Base-by-base conservation (phyloP, 345 rosid genomes). In the Salix caprea region DNA sequence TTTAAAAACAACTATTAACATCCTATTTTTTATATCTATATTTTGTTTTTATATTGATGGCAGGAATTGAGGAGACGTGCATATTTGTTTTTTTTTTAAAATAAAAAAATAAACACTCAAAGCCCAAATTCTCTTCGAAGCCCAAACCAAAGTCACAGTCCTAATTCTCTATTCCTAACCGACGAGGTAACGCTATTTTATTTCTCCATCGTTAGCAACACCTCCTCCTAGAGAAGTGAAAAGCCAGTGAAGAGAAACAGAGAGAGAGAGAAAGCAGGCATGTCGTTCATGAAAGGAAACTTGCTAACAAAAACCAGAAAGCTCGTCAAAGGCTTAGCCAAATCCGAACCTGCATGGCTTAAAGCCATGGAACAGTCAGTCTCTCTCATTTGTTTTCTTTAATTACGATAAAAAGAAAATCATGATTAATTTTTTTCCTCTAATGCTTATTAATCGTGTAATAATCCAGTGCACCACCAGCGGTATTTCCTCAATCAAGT, bases 231-330 rank as follows among this genome's bases (percentile, higher is more conserved):
- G 2, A 32, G 9, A 11, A 21, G 23, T 4, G 48, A 67, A 37
- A 19, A 34, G 37, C 3, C 12, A 37, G 9, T 18, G 37, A 21
- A 30, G 40, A 3, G 40, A 21, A 67, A 39, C 46, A 37, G 26
- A 66, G 69, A 4, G 30, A 15, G 10, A 32, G 70, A 36, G 62
- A 54, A 9, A 60, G 60, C 66, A 23, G 70, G 32, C 66, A 81
- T 91, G 98, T 91, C 94, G 81, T 92, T 88, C 87, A 87, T 82
- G 97, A 92, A 84, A 85, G 99, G 99, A 77, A 90, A 95, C 85
- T 73, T 95, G 74, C 89, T 95, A 3, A 72, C 91, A 12, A 90
- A 82, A 82, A 86, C 91, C 74, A 89, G 91, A 78, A 95, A 85
- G 87, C 93, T 95, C 70, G 97, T 91, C 44, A 91, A 91, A 79